A percentile compares a stretch with the other conserved stretches of the same genome.
These are phyloP conservation scores for Exophiala dermatitidis DNA, from an alignment of 2,329 filamentous ascomycete genomes.

Conservation along the genomic window DNA sequence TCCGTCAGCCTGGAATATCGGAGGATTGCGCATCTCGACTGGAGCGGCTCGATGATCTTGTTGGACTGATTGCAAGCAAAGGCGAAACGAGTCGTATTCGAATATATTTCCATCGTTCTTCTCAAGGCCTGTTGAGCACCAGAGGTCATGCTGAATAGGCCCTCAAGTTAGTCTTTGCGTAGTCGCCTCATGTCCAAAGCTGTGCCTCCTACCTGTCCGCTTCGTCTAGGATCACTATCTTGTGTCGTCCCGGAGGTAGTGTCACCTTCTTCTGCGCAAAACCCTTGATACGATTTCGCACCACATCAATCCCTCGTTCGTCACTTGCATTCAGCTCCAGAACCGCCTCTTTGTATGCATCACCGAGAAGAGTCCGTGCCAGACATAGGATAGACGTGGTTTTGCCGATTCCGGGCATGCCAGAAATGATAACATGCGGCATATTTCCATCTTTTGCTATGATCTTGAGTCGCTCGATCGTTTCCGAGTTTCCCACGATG, in stretches of 20 bases:
- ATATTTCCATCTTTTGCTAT: constrained; percentile 98
- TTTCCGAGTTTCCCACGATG: constrained; percentile 95
- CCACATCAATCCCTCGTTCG: constrained; percentile 94
- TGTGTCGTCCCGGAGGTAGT: constrained; percentile 80
- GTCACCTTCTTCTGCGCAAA: constrained; percentile 99
- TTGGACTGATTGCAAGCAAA: constrained; percentile 99
- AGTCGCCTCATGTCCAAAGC: neutral
- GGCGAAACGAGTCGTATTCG: constrained; percentile 88
- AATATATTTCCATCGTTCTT: constrained; percentile 98
- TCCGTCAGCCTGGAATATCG: constrained; percentile 90
- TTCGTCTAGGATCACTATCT: constrained; percentile 95
- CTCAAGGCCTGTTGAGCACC: constrained; percentile 92
- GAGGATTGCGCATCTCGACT: constrained; percentile 92
- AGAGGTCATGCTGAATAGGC: constrained; percentile 68
- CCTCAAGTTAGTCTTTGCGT: constrained; percentile 6
- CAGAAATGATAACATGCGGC: constrained; percentile 98
- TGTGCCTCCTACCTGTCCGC: constrained; percentile 60
- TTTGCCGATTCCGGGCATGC: constrained; percentile 98
- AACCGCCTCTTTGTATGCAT: constrained; percentile 95
- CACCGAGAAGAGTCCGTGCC: constrained; percentile 81
- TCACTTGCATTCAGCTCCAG: constrained; percentile 94
- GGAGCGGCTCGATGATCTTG: constrained; percentile 98
- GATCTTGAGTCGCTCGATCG: constrained; percentile 93
- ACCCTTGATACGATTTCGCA: constrained; percentile 93
- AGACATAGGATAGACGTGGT: constrained; percentile 92